Conservation (phyloP, 805 yeast species). For the Priceomyces melissophilus region DNA sequence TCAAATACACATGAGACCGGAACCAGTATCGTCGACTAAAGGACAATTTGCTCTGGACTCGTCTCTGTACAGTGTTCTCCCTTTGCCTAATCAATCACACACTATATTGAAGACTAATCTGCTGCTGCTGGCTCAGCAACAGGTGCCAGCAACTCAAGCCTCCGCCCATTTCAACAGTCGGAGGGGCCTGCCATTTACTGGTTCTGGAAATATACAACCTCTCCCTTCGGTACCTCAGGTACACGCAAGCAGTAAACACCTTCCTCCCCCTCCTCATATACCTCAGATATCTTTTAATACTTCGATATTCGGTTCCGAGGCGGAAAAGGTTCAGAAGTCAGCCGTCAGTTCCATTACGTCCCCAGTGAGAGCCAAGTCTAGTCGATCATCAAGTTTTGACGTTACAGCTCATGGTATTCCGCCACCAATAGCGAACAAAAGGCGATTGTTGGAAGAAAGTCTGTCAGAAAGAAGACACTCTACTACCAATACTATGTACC, state of each 20-base stretch:
- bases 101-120: too few relatives aligned
- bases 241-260: constrained; percentile 2
- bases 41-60: too few relatives aligned
- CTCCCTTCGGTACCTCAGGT: background rate
- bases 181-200: too few relatives aligned
- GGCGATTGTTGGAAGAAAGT: constrained; percentile 26
- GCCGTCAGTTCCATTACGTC: constrained; percentile 1
- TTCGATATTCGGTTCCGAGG: constrained; percentile 30
- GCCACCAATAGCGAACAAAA: constrained; percentile 20
- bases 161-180: too few relatives aligned
- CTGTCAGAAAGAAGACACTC: constrained; percentile 23
- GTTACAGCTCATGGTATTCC: constrained; percentile 11
- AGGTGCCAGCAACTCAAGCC: too few relatives aligned
- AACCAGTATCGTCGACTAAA: too few relatives aligned
- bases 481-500: constrained; percentile 18
- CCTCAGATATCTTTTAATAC: constrained; percentile 41
- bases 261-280: constrained; percentile 11
- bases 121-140: too few relatives aligned
- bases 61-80: too few relatives aligned
- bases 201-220: background rate
- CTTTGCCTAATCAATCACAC: too few relatives aligned
- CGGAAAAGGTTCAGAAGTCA: constrained; percentile 3
- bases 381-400: constrained; percentile 26
- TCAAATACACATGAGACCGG: too few relatives aligned
- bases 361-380: constrained; percentile 5